Conservation (phyloP, 306 rosid species). For the Parietaria judaica region DNA sequence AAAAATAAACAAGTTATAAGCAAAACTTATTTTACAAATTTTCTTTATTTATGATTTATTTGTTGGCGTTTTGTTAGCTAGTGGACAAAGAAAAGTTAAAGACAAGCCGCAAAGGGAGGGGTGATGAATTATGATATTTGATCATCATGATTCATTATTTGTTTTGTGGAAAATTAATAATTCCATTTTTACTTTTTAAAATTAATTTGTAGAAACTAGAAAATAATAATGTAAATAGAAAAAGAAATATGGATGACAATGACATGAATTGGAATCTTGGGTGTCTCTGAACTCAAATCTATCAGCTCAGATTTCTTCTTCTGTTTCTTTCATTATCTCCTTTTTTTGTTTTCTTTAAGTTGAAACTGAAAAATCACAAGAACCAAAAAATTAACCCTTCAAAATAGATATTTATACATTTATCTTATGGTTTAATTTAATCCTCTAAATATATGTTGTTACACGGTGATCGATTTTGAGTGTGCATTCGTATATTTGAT, state of each 20-base stretch:
- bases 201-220: too few relatives aligned
- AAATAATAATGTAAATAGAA: neutral
- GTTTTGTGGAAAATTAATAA: neutral
- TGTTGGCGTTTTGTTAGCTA: neutral
- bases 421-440: too few relatives aligned
- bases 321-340: neutral
- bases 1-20: neutral
- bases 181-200: too few relatives aligned
- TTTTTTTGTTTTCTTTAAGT: too few relatives aligned
- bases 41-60: neutral
- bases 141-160: neutral
- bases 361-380: too few relatives aligned
- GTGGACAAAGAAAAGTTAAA: neutral
- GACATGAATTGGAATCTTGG: neutral
- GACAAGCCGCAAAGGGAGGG: constrained; percentile 2
- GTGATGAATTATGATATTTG: constrained; percentile 1
- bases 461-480: too few relatives aligned
- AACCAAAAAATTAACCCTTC: too few relatives aligned
- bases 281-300: constrained; percentile 1
- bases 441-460: too few relatives aligned
- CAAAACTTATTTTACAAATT: neutral
- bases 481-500: too few relatives aligned
- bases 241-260: neutral
- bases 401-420: too few relatives aligned
- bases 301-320: neutral